Evolutionary conservation across 2,329 filamentous ascomycete species (phyloP).

Genomic region (Exophiala xenobiotica): DNA sequence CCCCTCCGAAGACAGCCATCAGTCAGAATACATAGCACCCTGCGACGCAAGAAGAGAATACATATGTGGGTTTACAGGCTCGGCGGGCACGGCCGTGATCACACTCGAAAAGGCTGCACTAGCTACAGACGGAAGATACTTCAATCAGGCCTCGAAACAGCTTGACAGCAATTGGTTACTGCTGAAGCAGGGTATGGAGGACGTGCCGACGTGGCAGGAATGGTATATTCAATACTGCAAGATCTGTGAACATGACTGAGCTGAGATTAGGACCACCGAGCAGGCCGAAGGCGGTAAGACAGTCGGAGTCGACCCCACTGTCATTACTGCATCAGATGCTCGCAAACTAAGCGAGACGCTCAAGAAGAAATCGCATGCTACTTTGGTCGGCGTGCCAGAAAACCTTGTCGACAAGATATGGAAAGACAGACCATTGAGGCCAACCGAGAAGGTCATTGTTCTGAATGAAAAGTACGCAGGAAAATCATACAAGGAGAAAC

Average conservation of each 20-base stretch:
- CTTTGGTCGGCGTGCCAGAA: constrained; percentile 69
- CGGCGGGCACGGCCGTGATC: constrained; percentile 87
- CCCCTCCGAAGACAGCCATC: constrained; percentile 94
- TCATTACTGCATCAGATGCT: constrained; percentile 73
- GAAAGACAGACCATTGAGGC: constrained; percentile 70
- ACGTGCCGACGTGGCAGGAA: constrained; percentile 96
- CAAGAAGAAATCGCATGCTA: constrained; percentile 77
- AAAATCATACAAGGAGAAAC: constrained; percentile 77
- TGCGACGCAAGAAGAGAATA: constrained; percentile 89
- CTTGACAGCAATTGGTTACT: constrained; percentile 88
- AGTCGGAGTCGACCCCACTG: constrained; percentile 85
- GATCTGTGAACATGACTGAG: constrained; percentile 14
- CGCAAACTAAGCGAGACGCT: constrained; percentile 81
- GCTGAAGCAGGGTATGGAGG: constrained; percentile 87
- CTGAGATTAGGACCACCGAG: constrained; percentile 61
- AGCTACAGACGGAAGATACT: constrained; percentile 94
- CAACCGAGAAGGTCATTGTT: constrained; percentile 72
- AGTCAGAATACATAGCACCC: constrained; percentile 96
- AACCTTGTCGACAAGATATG: constrained; percentile 94
- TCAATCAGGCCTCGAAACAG: constrained; percentile 91
- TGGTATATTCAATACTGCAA: constrained; percentile 58
- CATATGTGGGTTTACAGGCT: constrained; percentile 92
- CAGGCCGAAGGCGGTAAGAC: constrained; percentile 82
- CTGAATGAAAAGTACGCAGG: constrained; percentile 73
- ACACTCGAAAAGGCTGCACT: constrained; percentile 83